Evolutionary conservation across 2,329 filamentous ascomycete species (phyloP).

Genomic region (Sphaerulina musiva): DNA sequence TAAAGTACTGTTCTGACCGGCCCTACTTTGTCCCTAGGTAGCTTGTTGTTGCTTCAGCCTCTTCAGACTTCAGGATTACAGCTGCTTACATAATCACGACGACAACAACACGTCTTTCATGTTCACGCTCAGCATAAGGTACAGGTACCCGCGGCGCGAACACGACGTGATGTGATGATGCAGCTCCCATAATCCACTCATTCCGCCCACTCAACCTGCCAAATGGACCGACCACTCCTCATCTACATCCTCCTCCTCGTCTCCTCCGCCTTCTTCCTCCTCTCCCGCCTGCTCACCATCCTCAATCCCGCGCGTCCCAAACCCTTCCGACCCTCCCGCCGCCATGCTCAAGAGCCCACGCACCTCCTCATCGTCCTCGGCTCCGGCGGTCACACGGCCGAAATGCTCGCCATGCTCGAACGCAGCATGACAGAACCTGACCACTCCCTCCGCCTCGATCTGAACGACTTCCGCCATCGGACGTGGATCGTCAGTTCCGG

Average conservation of each 20-base stretch:
- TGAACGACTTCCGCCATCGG: conserved; percentile 51
- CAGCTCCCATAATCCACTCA: too few species aligned
- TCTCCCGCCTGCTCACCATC: conserved; percentile 38
- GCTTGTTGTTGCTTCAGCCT: too few species aligned
- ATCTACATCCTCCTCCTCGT: conserved; percentile 10
- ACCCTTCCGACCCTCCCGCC: conserved; percentile 25
- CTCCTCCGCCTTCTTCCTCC: conserved; percentile 33
- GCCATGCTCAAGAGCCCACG: conserved; percentile 12
- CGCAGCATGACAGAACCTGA: conserved; percentile 45
- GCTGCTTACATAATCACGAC: too few species aligned
- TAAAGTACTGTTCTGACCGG: too few species aligned
- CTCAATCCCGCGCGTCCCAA: conserved; percentile 32
- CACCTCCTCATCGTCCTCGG: conserved; percentile 79
- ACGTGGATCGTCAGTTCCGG: conserved; percentile 77
- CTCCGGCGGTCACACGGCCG: conserved; percentile 87
- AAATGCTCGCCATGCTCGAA: conserved; percentile 81
- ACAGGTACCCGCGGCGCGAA: too few species aligned
- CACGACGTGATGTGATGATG: too few species aligned
- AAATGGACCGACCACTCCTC: conserved; percentile 2
- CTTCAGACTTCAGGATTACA: too few species aligned
- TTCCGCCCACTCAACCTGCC: too few species aligned
- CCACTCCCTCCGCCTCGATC: conserved; percentile 34
- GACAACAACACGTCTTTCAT: too few species aligned
- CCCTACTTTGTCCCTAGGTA: too few species aligned
- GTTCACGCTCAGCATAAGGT: too few species aligned